Base-by-base conservation (phyloP, 345 rosid species). In the Brassica nigra region DNA sequence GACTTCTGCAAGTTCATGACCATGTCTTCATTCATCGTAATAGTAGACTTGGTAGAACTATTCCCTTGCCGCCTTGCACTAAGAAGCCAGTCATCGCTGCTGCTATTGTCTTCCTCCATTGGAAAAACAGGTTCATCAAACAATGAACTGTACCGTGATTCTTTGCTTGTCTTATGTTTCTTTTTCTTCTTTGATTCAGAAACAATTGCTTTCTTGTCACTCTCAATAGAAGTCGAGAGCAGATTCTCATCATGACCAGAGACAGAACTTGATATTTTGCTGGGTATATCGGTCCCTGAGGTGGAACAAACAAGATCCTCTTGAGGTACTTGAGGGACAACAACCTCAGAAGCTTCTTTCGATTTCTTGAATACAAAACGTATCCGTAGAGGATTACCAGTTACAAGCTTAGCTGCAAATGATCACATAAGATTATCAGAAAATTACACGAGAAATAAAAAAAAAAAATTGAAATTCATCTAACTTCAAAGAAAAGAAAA, bases 11-110 rank as follows among this genome's bases (percentile, higher is more conserved):
- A 36, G 4, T 16, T 61, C 9, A 27, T 47, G n/a, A 20, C 84
- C 14, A 20, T 30, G 14, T 64, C 86, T 5, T 36, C 59, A 3
- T 64, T 37, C 6, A 12, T 54, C 5, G 20, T 10, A 23, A 23
- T 23, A 23, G 1, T 23, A 33, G 66, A 70, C 76, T 71, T 79
- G 33, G 55, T 0, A 44, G 31, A 28, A 18, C 8, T 0, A 2
- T 31, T 27, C 6, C 23, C 77, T 63, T 8, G 65, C 27, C 7
- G 42, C 27, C 68, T 80, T 0, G 77, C 5, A 36, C 79, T 75
- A 58, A 86, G 83, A 34, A 92, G 92, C 97, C 99, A 95, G 0
- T 85, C 92, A 31, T 83, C 73, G 34, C 84, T 85, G 12, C 71
- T 88, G 8, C 15, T 34, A n/a, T 10, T 0, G 2, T 64, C 70